Evolutionary conservation across 2,329 filamentous ascomycete species (phyloP).

Genomic region (Orbilia oligospora): DNA sequence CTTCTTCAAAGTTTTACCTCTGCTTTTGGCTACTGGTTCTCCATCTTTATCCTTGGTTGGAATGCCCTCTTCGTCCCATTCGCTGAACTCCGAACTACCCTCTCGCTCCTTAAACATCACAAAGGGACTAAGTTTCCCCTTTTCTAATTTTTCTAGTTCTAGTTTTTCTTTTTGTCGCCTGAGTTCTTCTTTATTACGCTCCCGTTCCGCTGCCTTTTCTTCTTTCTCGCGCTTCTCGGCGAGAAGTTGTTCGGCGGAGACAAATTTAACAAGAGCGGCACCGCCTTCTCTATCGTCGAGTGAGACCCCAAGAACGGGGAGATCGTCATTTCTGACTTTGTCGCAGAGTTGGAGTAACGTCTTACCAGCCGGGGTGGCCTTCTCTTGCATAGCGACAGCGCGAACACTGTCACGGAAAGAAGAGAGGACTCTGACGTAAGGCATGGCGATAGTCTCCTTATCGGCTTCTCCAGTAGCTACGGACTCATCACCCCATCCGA

Average conservation of each 20-base stretch:
- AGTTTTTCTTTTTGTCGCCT: conserved; percentile 67
- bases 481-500: conserved; percentile 67
- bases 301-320: conserved; percentile 87
- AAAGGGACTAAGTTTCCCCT: conserved; percentile 71
- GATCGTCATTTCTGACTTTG: conserved; percentile 81
- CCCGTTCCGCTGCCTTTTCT: conserved; percentile 75
- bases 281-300: conserved; percentile 81
- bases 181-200: conserved; percentile 70
- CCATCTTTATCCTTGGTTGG: conserved; percentile 84
- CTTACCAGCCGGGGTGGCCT: conserved; percentile 73
- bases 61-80: conserved; percentile 86
- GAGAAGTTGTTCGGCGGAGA: conserved; percentile 73
- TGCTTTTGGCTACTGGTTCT: conserved; percentile 83
- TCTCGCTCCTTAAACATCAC: conserved; percentile 70
- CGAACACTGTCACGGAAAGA: conserved; percentile 76
- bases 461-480: conserved; percentile 65
- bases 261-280: conserved; percentile 80
- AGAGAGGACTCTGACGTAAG: conserved; percentile 72
- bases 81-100: conserved; percentile 75
- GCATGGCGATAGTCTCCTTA: conserved; percentile 61
- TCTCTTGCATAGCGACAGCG: conserved; percentile 67
- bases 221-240: conserved; percentile 75
- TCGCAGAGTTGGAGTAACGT: conserved; percentile 84
- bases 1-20: conserved; percentile 86
- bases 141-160: conserved; percentile 70